phyloP scores from a whole-genome alignment of 2,329 filamentous ascomycete genomes.

The Mycosphaerella sp. region DNA sequence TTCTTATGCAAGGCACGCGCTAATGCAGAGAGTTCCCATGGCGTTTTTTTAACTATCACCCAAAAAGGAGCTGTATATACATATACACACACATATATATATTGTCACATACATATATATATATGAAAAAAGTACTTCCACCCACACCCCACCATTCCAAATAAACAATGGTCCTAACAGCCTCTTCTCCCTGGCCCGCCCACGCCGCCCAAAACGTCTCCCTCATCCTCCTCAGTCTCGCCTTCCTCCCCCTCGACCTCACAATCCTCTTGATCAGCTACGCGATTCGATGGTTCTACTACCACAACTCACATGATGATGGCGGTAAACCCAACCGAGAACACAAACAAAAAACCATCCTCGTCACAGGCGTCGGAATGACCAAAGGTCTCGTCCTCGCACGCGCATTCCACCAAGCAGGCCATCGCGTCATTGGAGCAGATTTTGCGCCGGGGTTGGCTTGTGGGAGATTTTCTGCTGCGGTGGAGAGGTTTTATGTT shows the following conservation, averaged over 20 bases:
- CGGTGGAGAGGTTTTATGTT: conserved; percentile 52
- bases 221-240: conserved; percentile 41
- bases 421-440: conserved; percentile 66
- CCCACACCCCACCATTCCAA: too few relatives aligned
- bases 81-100: too few relatives aligned
- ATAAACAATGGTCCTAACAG: conserved; percentile 34
- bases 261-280: conserved; percentile 39
- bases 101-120: too few relatives aligned
- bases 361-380: conserved; percentile 69
- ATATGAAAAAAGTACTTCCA: too few relatives aligned
- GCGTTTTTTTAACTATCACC: too few relatives aligned
- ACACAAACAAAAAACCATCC: conserved; percentile 51
- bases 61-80: too few relatives aligned
- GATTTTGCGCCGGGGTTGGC: conserved; percentile 48
- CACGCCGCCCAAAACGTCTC: conserved; percentile 47
- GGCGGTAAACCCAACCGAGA: too few relatives aligned
- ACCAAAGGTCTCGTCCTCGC: conserved; percentile 63
- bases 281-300: background rate
- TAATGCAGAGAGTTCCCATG: too few relatives aligned
- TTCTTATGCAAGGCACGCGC: conserved; percentile 1
- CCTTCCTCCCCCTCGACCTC: conserved; percentile 48
- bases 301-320: too few relatives aligned
- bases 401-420: conserved; percentile 55
- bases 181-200: conserved; percentile 29
- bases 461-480: conserved; percentile 53